Evolutionary conservation across 345 rosid species (phyloP).

Genomic region (Eucalyptus erythrocorys): DNA sequence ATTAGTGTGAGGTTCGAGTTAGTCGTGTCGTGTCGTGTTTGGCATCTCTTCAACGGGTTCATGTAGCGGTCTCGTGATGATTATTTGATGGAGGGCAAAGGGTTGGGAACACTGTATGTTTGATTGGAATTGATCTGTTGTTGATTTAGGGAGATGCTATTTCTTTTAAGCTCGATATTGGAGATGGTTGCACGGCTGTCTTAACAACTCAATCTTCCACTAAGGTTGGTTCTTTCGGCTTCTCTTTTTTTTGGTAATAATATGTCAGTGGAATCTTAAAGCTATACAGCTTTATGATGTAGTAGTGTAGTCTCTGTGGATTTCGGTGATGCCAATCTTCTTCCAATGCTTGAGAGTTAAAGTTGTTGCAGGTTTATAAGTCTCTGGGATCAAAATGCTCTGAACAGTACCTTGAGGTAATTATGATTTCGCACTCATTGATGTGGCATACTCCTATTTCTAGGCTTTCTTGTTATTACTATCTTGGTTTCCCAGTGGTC

Average conservation of each 20-base stretch:
- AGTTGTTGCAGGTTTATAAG: slow-evolving; percentile 51
- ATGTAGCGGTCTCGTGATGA: background rate
- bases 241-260: background rate
- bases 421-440: background rate
- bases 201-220: slow-evolving; percentile 90
- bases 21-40: background rate
- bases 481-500: background rate
- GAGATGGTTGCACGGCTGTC: slow-evolving; percentile 65
- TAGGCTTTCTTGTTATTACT: background rate
- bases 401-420: slow-evolving; percentile 60
- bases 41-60: background rate
- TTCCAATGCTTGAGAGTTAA: background rate
- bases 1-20: background rate
- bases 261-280: background rate
- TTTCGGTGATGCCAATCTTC: background rate
- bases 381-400: slow-evolving; percentile 67
- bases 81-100: background rate
- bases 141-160: slow-evolving; percentile 48
- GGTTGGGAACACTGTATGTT: background rate
- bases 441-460: background rate
- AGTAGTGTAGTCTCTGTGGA: background rate
- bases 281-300: background rate
- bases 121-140: background rate
- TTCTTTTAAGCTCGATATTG: slow-evolving; percentile 48
- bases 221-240: slow-evolving; percentile 31